Conservation (phyloP, 139 green algal genomes). For the Chlorella sp. region DNA sequence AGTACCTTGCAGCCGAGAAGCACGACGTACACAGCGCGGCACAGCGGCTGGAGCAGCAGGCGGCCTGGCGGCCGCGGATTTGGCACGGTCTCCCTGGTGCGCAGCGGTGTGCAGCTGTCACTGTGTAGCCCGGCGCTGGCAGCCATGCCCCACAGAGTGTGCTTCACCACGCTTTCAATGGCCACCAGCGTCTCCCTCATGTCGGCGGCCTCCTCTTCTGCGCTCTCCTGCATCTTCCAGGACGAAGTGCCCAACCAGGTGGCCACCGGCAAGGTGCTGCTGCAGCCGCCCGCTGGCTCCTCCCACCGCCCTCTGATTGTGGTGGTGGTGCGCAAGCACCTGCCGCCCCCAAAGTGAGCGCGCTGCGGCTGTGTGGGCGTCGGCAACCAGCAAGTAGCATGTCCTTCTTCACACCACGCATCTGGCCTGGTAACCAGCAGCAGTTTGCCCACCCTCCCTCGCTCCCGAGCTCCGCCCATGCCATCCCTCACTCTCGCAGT, state of each 20-base stretch:
- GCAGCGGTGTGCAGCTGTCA: not conserved
- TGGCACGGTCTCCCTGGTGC: not conserved
- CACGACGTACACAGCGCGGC: not conserved
- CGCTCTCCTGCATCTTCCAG: not conserved
- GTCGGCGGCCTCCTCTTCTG: not conserved
- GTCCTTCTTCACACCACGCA: no score
- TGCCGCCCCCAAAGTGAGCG: not conserved
- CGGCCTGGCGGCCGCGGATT: not conserved
- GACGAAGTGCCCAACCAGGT: constrained; percentile 26
- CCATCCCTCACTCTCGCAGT: no score
- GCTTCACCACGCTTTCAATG: no score
- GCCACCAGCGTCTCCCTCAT: no score
- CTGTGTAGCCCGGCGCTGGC: no score
- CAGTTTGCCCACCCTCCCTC: no score
- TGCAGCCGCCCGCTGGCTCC: constrained; percentile 19
- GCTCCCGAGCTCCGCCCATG: no score
- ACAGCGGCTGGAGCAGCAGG: constrained; percentile 6
- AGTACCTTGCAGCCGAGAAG: constrained; percentile 10
- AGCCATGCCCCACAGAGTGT: no score
- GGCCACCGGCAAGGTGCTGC: constrained; percentile 6
- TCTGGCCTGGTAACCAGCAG: no score
- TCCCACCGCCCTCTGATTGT: not conserved
- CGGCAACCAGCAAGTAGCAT: no score
- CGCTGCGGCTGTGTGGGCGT: no score
- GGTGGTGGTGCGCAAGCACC: not conserved